Percentiles rank a stretch among this genome's conserved stretches.
These are phyloP conservation scores for Posidonia oceanica DNA, from an alignment of 116 monocot genomes.

Conservation along the genomic window DNA sequence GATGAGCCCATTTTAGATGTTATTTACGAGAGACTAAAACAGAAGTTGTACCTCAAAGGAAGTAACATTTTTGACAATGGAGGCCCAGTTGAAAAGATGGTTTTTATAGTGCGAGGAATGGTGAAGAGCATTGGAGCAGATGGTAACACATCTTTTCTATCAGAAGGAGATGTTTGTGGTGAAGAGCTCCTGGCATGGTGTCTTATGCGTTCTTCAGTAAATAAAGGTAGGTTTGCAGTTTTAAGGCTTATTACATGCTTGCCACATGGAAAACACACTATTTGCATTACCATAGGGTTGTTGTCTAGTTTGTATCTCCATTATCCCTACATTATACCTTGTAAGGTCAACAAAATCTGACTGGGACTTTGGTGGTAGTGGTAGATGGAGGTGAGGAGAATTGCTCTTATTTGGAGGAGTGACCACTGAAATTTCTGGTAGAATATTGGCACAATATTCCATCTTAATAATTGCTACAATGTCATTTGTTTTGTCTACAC, in stretches of 20 bases:
- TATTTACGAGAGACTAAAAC: slow-evolving; percentile 58
- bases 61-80: slow-evolving; percentile 50
- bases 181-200: slow-evolving; percentile 92
- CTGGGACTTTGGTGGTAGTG: no score
- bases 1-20: slow-evolving; percentile 72
- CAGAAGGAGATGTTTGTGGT: slow-evolving; percentile 88
- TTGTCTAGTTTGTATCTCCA: background rate
- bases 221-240: slow-evolving; percentile 29
- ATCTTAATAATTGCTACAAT: no score
- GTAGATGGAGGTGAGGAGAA: no score
- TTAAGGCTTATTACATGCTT: background rate
- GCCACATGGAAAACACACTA: background rate
- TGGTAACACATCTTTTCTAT: slow-evolving; percentile 38
- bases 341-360: no score
- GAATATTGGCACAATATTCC: no score
- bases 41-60: slow-evolving; percentile 57
- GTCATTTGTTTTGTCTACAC: no score
- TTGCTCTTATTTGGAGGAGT: no score
- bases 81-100: slow-evolving; percentile 79
- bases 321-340: no score
- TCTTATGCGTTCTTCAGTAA: slow-evolving; percentile 53
- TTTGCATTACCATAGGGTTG: background rate
- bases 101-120: slow-evolving; percentile 85
- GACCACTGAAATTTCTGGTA: no score
- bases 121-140: slow-evolving; percentile 54